Evolutionary conservation across 164 flowering plant genomes (phyloP).

Genomic region (Stephania cephalantha): DNA sequence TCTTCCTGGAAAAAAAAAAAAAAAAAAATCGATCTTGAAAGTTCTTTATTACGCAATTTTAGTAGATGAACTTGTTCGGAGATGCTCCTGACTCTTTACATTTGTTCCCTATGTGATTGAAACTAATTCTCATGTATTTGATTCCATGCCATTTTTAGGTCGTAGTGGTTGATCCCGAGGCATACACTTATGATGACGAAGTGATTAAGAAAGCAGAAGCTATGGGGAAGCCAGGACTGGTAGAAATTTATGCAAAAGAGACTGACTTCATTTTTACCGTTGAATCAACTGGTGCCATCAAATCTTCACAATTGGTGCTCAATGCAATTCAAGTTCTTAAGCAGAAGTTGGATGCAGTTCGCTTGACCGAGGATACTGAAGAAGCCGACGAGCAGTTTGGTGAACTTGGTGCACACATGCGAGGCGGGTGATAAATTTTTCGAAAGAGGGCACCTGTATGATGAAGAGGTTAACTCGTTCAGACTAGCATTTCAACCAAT

Average conservation of each 20-base stretch:
- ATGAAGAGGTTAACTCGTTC: not conserved
- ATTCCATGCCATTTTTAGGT: conserved; percentile 41
- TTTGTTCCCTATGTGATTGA: not conserved
- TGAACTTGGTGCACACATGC: conserved; percentile 86
- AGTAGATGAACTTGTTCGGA: not conserved
- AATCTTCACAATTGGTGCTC: conserved; percentile 76
- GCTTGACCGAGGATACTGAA: conserved; percentile 74
- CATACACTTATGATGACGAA: conserved; percentile 91
- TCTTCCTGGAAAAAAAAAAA: too few relatives aligned
- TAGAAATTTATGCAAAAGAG: conserved; percentile 78
- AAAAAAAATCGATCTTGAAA: not conserved
- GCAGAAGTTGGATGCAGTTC: conserved; percentile 89
- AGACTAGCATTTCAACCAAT: not conserved
- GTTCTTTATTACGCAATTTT: not conserved
- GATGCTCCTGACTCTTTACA: not conserved
- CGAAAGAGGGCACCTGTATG: not conserved
- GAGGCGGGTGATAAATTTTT: conserved; percentile 50
- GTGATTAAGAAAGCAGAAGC: conserved; percentile 90
- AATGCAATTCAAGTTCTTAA: conserved; percentile 90
- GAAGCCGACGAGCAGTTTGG: conserved; percentile 94
- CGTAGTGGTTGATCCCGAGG: conserved; percentile 71
- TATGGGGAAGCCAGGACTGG: conserved; percentile 91
- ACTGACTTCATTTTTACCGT: conserved; percentile 92
- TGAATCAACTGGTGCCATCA: conserved; percentile 89
- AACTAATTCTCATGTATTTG: not conserved